Evolutionary conservation across 225 moss, liverwort and hornwort species (phyloP), one percentile per base, ranked within the genome.

Genomic region (Bryum argenteum): DNA sequence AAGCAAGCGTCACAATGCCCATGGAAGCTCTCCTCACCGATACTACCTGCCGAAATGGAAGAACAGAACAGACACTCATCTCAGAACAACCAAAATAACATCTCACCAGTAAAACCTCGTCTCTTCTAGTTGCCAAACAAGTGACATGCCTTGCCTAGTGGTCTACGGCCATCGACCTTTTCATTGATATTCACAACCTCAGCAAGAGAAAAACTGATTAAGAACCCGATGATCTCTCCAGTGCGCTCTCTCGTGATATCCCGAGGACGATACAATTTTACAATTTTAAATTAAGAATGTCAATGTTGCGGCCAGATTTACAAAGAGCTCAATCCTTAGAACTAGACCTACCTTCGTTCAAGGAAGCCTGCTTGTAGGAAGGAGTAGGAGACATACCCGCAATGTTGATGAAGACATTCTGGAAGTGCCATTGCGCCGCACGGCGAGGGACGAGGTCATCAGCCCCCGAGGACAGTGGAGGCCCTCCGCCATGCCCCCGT

Each of bases 31-130:
- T 79, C 77, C 69, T 65, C 66, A 61, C n/a, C 41, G 73, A 67
- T 14, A 75, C 65, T 5, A 61, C 65, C 86, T 86, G 83, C 65
- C 55, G 38, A 67, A 51, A 24, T n/a, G n/a, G n/a, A n/a, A n/a
- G n/a, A n/a, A n/a, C n/a, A n/a, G n/a, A n/a, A n/a, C 54, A 33
- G 33, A 33, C 33, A 33, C 33, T 33, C 33, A 33, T 33, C 33
- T 33, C 33, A 33, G 33, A 6, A 33, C 33, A 33, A 33, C 33
- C 33, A 4, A 0, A 6, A 33, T 33, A 5, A 4, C 33, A 33
- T 6, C 33, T 33, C 33, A 33, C 33, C 33, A 33, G 7, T 33
- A 33, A 33, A 33, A 33, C 5, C 5, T 33, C 33, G 33, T 33
- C 33, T 33, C 33, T 33, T 33, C 33, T 33, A 4, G 33, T 33